Conservation (phyloP, 768 basidiomycete species). For the Mrakia frigida region DNA sequence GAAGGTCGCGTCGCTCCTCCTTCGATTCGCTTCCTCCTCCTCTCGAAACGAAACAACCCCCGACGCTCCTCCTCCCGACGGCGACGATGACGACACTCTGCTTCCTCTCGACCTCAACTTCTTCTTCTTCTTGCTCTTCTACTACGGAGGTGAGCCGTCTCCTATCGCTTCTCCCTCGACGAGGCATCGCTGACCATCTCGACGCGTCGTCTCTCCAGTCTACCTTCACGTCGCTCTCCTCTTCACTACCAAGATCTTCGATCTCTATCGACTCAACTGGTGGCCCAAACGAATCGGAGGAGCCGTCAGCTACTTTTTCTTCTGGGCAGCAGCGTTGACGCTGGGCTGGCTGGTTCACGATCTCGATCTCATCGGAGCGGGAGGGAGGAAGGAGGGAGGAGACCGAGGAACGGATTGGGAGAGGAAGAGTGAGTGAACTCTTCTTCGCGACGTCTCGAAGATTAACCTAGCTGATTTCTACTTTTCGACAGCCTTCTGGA, state of each 20-base stretch:
- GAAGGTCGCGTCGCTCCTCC: background rate
- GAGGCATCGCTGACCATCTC: background rate
- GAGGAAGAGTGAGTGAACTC: slow-evolving; percentile 40
- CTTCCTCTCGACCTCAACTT: slow-evolving; percentile 48
- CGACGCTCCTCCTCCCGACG: background rate
- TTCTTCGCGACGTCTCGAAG: background rate
- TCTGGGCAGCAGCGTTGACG: slow-evolving; percentile 39
- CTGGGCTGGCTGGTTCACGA: slow-evolving; percentile 40
- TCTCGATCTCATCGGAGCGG: slow-evolving; percentile 39
- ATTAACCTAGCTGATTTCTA: background rate
- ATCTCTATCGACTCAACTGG: slow-evolving; percentile 44
- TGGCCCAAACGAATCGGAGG: slow-evolving; percentile 44
- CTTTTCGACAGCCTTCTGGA: slow-evolving; percentile 43
- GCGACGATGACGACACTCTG: slow-evolving; percentile 10
- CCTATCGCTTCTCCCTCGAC: background rate
- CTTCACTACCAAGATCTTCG: slow-evolving; percentile 49
- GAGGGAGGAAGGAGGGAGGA: slow-evolving; percentile 37
- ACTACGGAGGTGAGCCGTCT: background rate
- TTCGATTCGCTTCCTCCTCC: background rate
- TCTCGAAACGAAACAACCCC: background rate
- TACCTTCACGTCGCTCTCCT: slow-evolving; percentile 48
- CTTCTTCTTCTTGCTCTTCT: slow-evolving; percentile 45
- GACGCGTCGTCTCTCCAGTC: slow-evolving; percentile 22
- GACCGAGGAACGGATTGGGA: slow-evolving; percentile 43
- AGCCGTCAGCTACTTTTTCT: slow-evolving; percentile 43